phyloP scores from a whole-genome alignment of 345 rosid species.

The Psidium guajava region DNA sequence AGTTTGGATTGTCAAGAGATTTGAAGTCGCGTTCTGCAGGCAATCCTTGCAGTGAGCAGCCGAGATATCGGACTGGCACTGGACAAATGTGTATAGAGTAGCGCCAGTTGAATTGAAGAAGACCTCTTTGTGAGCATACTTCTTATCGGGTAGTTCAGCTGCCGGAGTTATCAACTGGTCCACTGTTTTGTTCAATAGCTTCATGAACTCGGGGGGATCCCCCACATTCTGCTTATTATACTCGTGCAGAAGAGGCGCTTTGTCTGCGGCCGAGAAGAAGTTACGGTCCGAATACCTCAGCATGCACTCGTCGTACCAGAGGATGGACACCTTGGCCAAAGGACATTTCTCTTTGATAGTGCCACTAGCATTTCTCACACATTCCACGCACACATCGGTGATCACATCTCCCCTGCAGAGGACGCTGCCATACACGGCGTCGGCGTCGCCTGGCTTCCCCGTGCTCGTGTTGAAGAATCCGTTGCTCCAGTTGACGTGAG shows the following conservation, averaged over 20 bases:
- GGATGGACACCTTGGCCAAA: slow-evolving; percentile 4
- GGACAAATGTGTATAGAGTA: slow-evolving; percentile 5
- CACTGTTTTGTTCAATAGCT: neutral
- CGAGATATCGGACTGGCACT: slow-evolving; percentile 14
- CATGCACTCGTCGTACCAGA: slow-evolving; percentile 36
- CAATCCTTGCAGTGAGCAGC: slow-evolving; percentile 2
- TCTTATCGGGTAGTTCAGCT: neutral
- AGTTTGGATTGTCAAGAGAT: neutral
- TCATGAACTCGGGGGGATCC: neutral
- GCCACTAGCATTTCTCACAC: neutral
- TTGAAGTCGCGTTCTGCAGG: neutral
- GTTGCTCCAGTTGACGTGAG: neutral
- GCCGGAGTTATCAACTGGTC: neutral
- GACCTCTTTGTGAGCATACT: neutral
- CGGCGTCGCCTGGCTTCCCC: neutral
- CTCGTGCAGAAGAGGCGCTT: neutral
- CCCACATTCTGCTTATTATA: slow-evolving; percentile 5
- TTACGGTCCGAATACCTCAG: slow-evolving; percentile 20
- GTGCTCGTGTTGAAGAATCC: neutral
- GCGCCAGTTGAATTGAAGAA: neutral
- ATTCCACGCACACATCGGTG: neutral
- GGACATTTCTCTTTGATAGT: slow-evolving; percentile 19
- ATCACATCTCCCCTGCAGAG: neutral
- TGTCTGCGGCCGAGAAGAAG: slow-evolving; percentile 10
- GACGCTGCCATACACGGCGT: neutral